These are phyloP conservation scores for Ilex aquifolium DNA, from an alignment of 257 asterid species.

Conservation along the genomic window DNA sequence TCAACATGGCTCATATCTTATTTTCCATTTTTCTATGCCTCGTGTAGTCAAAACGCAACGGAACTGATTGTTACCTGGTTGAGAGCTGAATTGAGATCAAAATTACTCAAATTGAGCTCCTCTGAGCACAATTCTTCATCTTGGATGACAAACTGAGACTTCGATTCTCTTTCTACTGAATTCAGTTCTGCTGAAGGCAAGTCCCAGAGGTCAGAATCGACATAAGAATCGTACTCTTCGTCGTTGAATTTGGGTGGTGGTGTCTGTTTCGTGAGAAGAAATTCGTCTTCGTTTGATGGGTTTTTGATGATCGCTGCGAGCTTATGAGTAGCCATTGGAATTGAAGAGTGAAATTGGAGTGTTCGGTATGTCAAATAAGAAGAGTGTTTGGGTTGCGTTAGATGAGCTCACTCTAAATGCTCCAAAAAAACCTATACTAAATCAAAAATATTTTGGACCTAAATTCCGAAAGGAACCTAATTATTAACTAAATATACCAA, in stretches of 20 bases:
- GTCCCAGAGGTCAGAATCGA: constrained; percentile 88
- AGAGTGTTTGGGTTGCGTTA: no score
- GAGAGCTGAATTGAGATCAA: constrained; percentile 60
- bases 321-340: constrained; percentile 38
- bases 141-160: constrained; percentile 23
- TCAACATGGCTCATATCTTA: no score
- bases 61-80: constrained; percentile 31
- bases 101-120: constrained; percentile 27
- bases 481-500: no score
- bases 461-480: no score
- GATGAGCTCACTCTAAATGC: no score
- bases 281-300: constrained; percentile 39
- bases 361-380: no score
- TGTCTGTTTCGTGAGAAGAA: constrained; percentile 54
- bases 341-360: no score
- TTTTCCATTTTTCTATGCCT: no score
- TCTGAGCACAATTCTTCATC: constrained; percentile 19
- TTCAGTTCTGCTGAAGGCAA: constrained; percentile 57
- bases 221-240: constrained; percentile 66
- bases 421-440: no score
- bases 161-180: constrained; percentile 13
- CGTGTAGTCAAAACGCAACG: no score
- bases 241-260: constrained; percentile 79
- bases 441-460: no score
- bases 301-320: constrained; percentile 61